These are phyloP conservation scores for Phialophora expanda DNA, from an alignment of 2,329 filamentous ascomycete genomes.

Conservation along the genomic window DNA sequence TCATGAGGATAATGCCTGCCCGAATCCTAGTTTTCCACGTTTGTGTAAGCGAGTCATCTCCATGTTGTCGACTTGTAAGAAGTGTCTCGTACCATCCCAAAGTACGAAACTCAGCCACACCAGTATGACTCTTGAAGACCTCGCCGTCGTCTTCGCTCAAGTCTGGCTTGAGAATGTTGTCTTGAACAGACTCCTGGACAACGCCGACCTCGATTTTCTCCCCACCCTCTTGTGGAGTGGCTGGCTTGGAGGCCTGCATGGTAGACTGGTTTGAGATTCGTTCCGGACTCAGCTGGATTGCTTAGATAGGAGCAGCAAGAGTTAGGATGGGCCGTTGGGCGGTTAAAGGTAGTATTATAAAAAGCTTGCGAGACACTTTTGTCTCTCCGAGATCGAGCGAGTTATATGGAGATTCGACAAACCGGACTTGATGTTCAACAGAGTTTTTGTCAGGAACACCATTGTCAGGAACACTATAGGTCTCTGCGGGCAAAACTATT, in stretches of 20 bases:
- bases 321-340: no score
- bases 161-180: constrained; percentile 6
- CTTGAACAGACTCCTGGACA: constrained; percentile 1
- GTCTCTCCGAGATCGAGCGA: no score
- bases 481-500: background rate
- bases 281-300: constrained; percentile 4
- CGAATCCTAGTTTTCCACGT: constrained; percentile 45
- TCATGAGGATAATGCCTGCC: constrained; percentile 54
- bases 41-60: constrained; percentile 6
- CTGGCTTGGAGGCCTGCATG: constrained; percentile 6
- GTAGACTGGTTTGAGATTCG: constrained; percentile 1
- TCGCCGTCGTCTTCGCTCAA: constrained; percentile 40
- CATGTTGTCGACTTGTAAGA: background rate
- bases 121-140: constrained; percentile 55
- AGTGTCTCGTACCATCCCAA: constrained; percentile 48
- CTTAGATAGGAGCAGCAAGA: no score
- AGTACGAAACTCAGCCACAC: constrained; percentile 55
- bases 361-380: no score
- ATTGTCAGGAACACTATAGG: no score
- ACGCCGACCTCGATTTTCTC: constrained; percentile 14
- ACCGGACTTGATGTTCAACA: no score
- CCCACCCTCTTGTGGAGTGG: background rate
- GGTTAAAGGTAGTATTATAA: no score
- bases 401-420: no score
- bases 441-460: no score